Evolutionary conservation across 2,329 filamentous ascomycete genomes (phyloP).

Genomic region (Exophiala oligosperma): DNA sequence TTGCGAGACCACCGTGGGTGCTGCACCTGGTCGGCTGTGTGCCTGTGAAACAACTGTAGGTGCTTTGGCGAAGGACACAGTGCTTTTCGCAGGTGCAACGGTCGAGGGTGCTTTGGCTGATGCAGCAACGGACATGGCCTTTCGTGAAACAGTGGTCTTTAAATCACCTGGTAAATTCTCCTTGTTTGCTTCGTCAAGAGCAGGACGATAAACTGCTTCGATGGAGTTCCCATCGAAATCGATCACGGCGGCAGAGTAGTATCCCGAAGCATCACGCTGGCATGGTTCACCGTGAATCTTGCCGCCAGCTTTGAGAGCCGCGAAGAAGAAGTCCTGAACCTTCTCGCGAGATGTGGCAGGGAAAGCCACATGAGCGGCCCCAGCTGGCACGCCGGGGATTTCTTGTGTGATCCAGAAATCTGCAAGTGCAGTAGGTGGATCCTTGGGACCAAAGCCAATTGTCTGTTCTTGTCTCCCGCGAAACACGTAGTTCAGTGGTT

Average conservation of each 20-base stretch:
- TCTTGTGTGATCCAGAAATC: slow-evolving; percentile 67
- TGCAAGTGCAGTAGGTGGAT: slow-evolving; percentile 52
- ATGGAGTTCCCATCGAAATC: slow-evolving; percentile 85
- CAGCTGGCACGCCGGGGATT: slow-evolving; percentile 53
- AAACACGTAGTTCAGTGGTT: slow-evolving; percentile 75
- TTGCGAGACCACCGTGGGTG: slow-evolving; percentile 13
- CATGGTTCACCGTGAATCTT: slow-evolving; percentile 59
- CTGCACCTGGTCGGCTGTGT: neutral
- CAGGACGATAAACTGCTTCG: slow-evolving; percentile 66
- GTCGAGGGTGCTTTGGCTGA: slow-evolving; percentile 6
- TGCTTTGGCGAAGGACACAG: slow-evolving; percentile 6
- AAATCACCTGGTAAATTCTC: neutral
- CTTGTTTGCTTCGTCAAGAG: neutral
- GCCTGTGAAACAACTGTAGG: slow-evolving; percentile 12
- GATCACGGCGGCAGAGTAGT: slow-evolving; percentile 64
- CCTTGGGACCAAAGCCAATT: slow-evolving; percentile 56
- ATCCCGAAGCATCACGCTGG: slow-evolving; percentile 53
- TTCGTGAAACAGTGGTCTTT: neutral
- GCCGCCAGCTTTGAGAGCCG: slow-evolving; percentile 65
- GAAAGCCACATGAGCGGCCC: slow-evolving; percentile 65
- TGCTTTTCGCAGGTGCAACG: slow-evolving; percentile 12
- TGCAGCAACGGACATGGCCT: neutral
- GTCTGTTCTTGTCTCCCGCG: slow-evolving; percentile 62
- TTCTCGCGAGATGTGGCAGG: slow-evolving; percentile 65
- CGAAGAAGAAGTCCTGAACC: slow-evolving; percentile 71